Evolutionary conservation across 495 filamentous ascomycete genomes (phyloP).

Genomic region (Talaromyces proteolyticus): DNA sequence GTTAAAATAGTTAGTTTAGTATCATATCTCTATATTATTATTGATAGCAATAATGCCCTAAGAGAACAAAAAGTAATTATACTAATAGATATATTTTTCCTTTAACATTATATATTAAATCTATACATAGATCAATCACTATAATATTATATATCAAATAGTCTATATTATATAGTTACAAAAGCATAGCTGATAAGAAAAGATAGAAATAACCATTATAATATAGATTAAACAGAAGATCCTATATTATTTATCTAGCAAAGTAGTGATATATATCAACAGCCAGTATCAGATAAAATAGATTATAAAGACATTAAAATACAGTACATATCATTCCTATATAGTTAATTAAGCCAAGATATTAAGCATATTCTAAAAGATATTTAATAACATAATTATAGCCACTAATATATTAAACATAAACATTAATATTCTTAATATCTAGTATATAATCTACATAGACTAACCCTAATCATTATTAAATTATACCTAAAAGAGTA

Average conservation of each 20-base stretch:
- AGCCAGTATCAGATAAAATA: no score
- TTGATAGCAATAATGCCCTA: constrained; percentile 17
- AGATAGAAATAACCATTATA: not conserved
- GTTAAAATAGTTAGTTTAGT: constrained; percentile 9
- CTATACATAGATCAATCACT: not conserved
- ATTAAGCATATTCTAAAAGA: not conserved
- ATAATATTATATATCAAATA: not conserved
- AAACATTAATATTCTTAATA: not conserved
- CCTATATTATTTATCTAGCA: not conserved
- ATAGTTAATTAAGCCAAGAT: not conserved
- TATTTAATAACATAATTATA: not conserved
- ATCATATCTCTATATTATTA: constrained; percentile 13
- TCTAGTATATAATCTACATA: not conserved
- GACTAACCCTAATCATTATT: not conserved
- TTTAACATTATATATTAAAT: not conserved
- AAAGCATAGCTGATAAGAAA: no score
- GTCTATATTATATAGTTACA: no score
- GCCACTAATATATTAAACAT: not conserved
- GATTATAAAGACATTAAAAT: no score
- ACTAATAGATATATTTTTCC: not conserved
- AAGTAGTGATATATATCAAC: constrained; percentile 10
- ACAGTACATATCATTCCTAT: not conserved
- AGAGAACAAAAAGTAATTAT: constrained; percentile 5
- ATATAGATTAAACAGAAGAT: not conserved
- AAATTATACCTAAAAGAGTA: not conserved